Base-by-base conservation (phyloP, 2,329 filamentous ascomycete species). In the Gnomoniopsis smithogilvyi region DNA sequence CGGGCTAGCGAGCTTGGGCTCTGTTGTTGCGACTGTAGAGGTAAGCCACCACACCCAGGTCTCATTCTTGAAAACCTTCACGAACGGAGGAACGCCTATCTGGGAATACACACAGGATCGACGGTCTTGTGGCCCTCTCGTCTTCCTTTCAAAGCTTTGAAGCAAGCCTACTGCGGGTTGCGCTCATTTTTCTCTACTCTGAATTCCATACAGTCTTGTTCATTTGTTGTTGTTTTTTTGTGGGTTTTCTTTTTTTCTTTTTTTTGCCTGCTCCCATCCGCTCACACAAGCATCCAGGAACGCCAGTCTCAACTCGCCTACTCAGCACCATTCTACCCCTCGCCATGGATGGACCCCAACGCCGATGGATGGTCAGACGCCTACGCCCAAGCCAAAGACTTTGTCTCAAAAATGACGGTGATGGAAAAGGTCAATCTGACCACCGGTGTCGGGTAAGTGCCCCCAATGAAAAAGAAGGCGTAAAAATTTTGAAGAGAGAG, bases 341-440 rank as follows among this genome's bases (percentile, higher is more conserved):
- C 91, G 30, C 92, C 92, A 77, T 96, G 92, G 91, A 88, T 89
- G 76, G 84, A 90, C 63, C 88, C 90, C 19, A 72, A 83, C 6
- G 90, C 89, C 12, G 77, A 83, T 48, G 83, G 82, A 62, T 96
- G 92, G 92, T 80, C 83, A 56, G 82, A 85, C 7, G 91, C 92
- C 43, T 93, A 96, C 66, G 76, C 75, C 21, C 87, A 89, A 72
- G 93, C 93, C 1, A 85, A 84, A 65, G 84, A 80, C 2, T 94
- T 96, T 67, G 92, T 97, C 49, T 89, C 88, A 11, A 86, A 92
- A 70, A 76, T 96, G 74, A 96, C 92, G 0, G 80, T 96, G 38
- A 70, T 86, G 12, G 93, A 97, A 73, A 97, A 96, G 77, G 92
- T 98, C 73, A 98, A 98, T 73, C 73, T 99, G 64, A 98, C 94